Percentiles rank a stretch among this genome's conserved stretches.
Conservation (phyloP, 2,329 filamentous ascomycete species). For the Colletotrichum australisinense region DNA sequence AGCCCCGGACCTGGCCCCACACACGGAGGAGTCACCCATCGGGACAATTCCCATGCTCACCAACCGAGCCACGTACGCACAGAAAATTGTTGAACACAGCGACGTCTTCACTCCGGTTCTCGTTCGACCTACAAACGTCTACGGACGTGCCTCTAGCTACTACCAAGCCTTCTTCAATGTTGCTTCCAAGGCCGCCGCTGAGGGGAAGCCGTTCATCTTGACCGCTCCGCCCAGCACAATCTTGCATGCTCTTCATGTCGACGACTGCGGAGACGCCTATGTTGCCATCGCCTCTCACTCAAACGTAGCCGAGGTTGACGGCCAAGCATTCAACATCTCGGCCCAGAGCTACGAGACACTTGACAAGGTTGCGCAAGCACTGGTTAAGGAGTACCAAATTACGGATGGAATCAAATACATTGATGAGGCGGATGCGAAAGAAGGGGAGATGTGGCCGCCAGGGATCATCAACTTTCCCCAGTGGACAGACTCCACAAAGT, state of each 20-base stretch:
- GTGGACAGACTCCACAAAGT: constrained; percentile 56
- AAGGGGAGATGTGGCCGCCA: constrained; percentile 33
- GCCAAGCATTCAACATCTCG: constrained; percentile 59
- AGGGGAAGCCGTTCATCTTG: constrained; percentile 42
- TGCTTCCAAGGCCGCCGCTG: constrained; percentile 37
- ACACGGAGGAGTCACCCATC: constrained; percentile 55
- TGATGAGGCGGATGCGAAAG: constrained; percentile 31
- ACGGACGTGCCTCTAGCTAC: constrained; percentile 57
- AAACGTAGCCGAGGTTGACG: constrained; percentile 45
- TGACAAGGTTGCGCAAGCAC: constrained; percentile 48
- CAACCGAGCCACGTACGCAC: constrained; percentile 46
- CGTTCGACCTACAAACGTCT: constrained; percentile 59
- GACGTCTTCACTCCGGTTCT: constrained; percentile 56
- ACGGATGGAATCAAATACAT: constrained; percentile 43
- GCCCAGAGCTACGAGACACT: constrained; percentile 56
- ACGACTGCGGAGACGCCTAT: constrained; percentile 62
- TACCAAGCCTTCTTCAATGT: constrained; percentile 54
- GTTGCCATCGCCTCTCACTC: constrained; percentile 54
- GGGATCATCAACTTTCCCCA: constrained; percentile 51
- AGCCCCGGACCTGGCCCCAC: constrained; percentile 48
- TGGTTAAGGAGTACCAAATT: constrained; percentile 54
- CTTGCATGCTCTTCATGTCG: constrained; percentile 59
- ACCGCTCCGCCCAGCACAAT: constrained; percentile 50
- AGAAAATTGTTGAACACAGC: constrained; percentile 49
- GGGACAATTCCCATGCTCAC: constrained; percentile 41